Conservation (phyloP, 768 basidiomycete genomes). For the Serpula lacrymans region DNA sequence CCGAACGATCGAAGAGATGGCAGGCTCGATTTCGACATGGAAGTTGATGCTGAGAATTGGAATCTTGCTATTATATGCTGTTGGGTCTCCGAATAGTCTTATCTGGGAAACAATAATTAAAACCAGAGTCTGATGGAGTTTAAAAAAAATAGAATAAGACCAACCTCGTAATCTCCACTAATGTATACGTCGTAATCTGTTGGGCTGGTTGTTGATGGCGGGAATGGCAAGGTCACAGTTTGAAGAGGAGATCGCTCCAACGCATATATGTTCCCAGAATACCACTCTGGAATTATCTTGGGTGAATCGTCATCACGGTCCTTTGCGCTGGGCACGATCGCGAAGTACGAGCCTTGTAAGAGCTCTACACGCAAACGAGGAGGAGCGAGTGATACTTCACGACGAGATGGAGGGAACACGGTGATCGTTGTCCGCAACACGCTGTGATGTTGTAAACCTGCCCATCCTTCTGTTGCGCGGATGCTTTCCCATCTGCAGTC, state of each 20-base stretch:
- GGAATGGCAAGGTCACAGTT: conserved; percentile 44
- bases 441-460: conserved; percentile 76
- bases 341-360: conserved; percentile 72
- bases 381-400: conserved; percentile 5
- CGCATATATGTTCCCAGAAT: conserved; percentile 83
- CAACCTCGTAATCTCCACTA: conserved; percentile 81
- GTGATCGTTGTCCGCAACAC: conserved; percentile 65
- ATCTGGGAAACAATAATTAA: conserved; percentile 44
- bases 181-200: conserved; percentile 68
- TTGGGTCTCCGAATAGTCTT: conserved; percentile 79
- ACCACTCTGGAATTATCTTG: conserved; percentile 52
- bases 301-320: conserved; percentile 23
- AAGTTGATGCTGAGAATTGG: conserved; percentile 61
- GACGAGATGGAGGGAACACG: conserved; percentile 42
- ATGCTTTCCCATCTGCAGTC: conserved; percentile 64
- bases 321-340: conserved; percentile 49
- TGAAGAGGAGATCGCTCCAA: conserved; percentile 52
- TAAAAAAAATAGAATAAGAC: conserved; percentile 1
- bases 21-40: conserved; percentile 38
- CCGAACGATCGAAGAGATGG: conserved; percentile 29
- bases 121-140: conserved; percentile 1
- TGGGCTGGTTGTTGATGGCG: conserved; percentile 37
- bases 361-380: conserved; percentile 60
- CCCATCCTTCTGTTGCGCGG: conserved; percentile 82
- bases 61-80: conserved; percentile 29